phyloP scores from a whole-genome alignment of 257 asterid genomes.

The Coffea canephora region DNA sequence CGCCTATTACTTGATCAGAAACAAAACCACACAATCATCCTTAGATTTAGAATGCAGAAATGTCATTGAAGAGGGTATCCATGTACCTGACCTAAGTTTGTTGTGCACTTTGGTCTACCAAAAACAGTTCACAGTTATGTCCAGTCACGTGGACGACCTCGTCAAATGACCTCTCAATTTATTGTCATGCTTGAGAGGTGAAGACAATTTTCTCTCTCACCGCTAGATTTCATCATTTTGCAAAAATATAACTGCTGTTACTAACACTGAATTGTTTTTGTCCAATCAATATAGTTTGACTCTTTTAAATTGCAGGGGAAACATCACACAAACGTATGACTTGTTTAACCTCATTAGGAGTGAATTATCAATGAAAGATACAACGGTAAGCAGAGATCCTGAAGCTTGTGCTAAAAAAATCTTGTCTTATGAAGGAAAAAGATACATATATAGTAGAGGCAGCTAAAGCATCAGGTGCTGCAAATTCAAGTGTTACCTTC shows the following conservation, averaged over 20 bases:
- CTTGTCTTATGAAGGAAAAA: conserved; percentile 33
- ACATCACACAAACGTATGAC: conserved; percentile 56
- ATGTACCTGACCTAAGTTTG: conserved; percentile 53
- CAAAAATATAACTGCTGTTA: background rate
- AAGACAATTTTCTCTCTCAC: conserved; percentile 8
- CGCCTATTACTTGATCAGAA: too few species aligned
- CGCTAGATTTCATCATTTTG: conserved; percentile 1
- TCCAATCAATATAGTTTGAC: background rate
- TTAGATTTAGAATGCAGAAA: background rate
- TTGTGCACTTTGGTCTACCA: conserved; percentile 77
- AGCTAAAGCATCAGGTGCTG: conserved; percentile 68
- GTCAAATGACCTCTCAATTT: conserved; percentile 52
- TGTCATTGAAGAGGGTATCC: conserved; percentile 65
- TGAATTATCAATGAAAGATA: conserved; percentile 40
- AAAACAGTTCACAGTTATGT: conserved; percentile 54
- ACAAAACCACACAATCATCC: too few species aligned
- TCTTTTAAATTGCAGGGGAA: conserved; percentile 58
- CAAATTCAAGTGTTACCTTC: conserved; percentile 66
- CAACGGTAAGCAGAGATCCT: conserved; percentile 39
- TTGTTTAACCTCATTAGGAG: conserved; percentile 36
- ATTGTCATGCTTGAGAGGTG: conserved; percentile 90
- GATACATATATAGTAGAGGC: conserved; percentile 51
- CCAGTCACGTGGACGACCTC: conserved; percentile 61
- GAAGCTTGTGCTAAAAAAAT: conserved; percentile 29
- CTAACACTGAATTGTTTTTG: background rate